A percentile compares a stretch with the other conserved stretches of the same genome.
Conservation (phyloP, 805 yeast genomes). For the Debaryomyces prosopidis region DNA sequence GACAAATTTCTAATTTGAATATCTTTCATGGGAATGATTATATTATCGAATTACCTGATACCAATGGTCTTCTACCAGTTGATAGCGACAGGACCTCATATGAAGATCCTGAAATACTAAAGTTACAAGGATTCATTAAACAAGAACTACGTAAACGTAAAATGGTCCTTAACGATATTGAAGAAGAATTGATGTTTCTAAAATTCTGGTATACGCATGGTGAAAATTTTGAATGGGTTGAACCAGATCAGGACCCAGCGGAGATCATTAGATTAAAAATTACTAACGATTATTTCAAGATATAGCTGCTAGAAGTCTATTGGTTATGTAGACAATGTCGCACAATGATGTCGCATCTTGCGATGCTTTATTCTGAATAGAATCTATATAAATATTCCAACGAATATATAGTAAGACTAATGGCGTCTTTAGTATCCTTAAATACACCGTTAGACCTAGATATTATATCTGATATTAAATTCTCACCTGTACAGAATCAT, state of each 20-base stretch:
- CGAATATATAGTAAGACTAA: too few relatives aligned
- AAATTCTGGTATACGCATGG: conserved; percentile 40
- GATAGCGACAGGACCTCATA: neutral
- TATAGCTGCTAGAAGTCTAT: neutral
- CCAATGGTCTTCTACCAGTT: neutral
- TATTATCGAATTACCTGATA: conserved; percentile 22
- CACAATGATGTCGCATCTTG: too few relatives aligned
- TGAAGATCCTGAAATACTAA: conserved; percentile 6
- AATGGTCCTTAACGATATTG: conserved; percentile 37
- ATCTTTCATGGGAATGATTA: conserved; percentile 20
- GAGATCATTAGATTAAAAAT: conserved; percentile 25
- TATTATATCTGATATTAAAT: conserved; percentile 42
- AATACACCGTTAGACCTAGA: conserved; percentile 33
- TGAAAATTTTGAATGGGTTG: conserved; percentile 41
- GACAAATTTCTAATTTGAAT: conserved; percentile 17
- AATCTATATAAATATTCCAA: too few relatives aligned
- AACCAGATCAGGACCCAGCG: conserved; percentile 49
- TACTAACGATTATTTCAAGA: conserved; percentile 1
- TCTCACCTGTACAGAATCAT: conserved; percentile 34
- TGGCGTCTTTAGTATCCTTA: conserved; percentile 12
- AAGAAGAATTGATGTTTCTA: conserved; percentile 34
- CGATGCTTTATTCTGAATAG: too few relatives aligned
- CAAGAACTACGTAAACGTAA: conserved; percentile 23
- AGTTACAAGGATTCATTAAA: conserved; percentile 20
- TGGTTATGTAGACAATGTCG: neutral